Percentiles rank a stretch among this genome's conserved stretches.
phyloP scores from a whole-genome alignment of 2,329 filamentous ascomycete species.

The Chaetomiaceae sp. region DNA sequence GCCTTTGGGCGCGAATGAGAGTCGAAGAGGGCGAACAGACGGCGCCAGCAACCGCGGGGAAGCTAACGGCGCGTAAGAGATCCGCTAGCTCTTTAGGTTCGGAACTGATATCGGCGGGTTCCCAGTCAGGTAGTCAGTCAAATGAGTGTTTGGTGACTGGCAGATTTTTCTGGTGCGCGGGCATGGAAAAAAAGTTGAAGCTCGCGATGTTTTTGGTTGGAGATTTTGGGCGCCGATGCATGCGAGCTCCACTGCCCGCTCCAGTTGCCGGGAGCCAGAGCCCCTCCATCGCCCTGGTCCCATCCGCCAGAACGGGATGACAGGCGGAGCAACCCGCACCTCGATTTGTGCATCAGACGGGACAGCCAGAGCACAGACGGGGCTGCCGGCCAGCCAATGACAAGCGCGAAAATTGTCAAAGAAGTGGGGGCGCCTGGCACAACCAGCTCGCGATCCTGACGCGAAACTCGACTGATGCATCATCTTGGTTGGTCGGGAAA shows the following conservation, averaged over 20 bases:
- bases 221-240: constrained; percentile 28
- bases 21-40: constrained; percentile 21
- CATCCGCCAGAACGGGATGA: constrained; percentile 2
- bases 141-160: constrained; percentile 15
- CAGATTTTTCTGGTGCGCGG: constrained; percentile 16
- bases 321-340: constrained; percentile 21
- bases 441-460: constrained; percentile 18
- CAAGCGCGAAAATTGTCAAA: neutral
- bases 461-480: constrained; percentile 25
- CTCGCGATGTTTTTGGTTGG: constrained; percentile 22
- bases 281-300: constrained; percentile 16
- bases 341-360: constrained; percentile 21
- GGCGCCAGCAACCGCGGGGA: constrained; percentile 3
- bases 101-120: neutral
- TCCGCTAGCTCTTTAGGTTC: neutral
- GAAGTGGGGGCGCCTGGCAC: constrained; percentile 18
- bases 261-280: constrained; percentile 24
- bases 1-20: constrained; percentile 27
- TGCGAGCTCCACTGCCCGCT: constrained; percentile 18
- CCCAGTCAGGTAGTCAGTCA: constrained; percentile 6
- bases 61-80: constrained; percentile 10
- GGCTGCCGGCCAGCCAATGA: constrained; percentile 10
- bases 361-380: constrained; percentile 4
- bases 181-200: constrained; percentile 12
- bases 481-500: constrained; percentile 28